Percentiles rank a stretch among this genome's conserved stretches.
Evolutionary conservation across 768 basidiomycete genomes (phyloP).

Genomic region (Filobasidium floriforme): DNA sequence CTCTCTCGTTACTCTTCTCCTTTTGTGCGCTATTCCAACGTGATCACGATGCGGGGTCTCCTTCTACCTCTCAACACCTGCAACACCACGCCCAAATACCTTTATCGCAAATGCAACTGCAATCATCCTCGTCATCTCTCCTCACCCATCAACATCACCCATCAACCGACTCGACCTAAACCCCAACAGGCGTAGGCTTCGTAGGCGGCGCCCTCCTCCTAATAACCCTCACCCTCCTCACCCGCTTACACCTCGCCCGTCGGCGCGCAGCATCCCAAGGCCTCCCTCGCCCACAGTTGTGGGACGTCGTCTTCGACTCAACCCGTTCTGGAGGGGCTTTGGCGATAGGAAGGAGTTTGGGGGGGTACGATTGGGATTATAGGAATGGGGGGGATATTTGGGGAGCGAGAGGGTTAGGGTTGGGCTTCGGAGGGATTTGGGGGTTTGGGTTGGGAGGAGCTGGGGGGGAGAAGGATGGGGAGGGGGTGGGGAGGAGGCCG

Average conservation of each 20-base stretch:
- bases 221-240: not conserved
- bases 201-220: not conserved
- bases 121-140: not conserved
- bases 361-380: constrained; percentile 8
- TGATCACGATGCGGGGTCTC: not conserved
- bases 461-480: not conserved
- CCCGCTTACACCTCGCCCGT: not conserved
- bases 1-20: too few relatives aligned
- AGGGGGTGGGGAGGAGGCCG: not conserved
- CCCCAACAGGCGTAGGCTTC: not conserved
- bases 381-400: not conserved
- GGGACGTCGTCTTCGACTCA: not conserved
- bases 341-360: not conserved
- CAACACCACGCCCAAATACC: too few relatives aligned
- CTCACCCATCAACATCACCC: too few relatives aligned
- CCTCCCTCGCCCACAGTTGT: not conserved
- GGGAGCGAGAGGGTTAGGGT: not conserved
- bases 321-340: not conserved
- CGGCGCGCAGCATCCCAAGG: not conserved
- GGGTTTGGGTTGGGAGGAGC: not conserved
- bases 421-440: not conserved
- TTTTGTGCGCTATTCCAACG: too few relatives aligned
- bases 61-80: not conserved
- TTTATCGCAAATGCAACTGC: too few relatives aligned
- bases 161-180: not conserved